Evolutionary conservation across 2,329 filamentous ascomycete species (phyloP).

Genomic region (Emergomyces orientalis): DNA sequence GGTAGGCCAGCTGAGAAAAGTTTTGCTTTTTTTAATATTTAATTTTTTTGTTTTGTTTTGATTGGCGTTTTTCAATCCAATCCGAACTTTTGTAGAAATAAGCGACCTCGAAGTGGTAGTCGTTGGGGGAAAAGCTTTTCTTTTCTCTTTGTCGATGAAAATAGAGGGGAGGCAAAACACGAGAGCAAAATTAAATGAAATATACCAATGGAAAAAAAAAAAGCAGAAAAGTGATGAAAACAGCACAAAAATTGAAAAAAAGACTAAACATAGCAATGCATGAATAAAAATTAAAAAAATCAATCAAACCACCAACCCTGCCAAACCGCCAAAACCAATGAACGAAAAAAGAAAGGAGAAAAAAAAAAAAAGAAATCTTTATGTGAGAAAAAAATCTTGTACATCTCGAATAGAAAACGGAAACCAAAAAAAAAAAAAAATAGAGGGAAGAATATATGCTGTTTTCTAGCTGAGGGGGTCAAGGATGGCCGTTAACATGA

Average conservation of each 20-base stretch:
- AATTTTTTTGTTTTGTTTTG: too few species aligned
- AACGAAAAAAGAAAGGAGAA: not conserved
- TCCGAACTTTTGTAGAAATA: too few species aligned
- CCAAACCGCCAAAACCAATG: not conserved
- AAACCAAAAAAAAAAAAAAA: not conserved
- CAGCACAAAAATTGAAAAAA: slow-evolving; percentile 1
- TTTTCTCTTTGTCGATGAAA: too few species aligned
- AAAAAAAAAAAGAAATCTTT: not conserved
- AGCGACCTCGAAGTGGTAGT: too few species aligned
- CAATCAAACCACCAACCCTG: slow-evolving; percentile 1
- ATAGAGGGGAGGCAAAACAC: not conserved
- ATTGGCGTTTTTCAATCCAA: too few species aligned
- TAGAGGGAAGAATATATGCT: not conserved
- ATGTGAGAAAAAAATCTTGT: not conserved
- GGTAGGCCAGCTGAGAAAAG: too few species aligned
- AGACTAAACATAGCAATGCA: not conserved
- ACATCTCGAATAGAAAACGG: not conserved
- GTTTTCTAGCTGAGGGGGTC: not conserved
- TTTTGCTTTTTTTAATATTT: too few species aligned
- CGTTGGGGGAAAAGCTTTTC: too few species aligned
- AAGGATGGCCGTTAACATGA: not conserved
- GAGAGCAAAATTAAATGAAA: too few species aligned
- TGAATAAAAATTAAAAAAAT: not conserved
- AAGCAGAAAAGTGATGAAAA: not conserved
- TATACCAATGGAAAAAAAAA: not conserved